phyloP scores from a whole-genome alignment of 2,329 filamentous ascomycete species.

The Aureobasidium musti region DNA sequence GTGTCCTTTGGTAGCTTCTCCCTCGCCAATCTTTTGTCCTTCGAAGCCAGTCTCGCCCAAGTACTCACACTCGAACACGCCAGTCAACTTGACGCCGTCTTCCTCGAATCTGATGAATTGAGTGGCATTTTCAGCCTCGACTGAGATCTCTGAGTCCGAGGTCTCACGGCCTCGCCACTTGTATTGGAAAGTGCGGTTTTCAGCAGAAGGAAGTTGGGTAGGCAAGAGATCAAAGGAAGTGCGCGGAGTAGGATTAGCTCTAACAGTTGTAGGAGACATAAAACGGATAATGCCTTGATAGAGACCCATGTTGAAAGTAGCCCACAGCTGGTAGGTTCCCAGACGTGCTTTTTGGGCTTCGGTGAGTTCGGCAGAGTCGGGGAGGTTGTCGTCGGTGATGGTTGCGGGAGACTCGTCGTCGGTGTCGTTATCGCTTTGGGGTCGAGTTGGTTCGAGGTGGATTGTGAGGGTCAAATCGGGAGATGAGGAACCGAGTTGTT shows the following conservation, averaged over 20 bases:
- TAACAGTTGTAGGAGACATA: conserved; percentile 10
- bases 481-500: not conserved
- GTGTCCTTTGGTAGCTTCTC: not conserved
- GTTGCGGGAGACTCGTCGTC: not conserved
- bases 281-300: conserved; percentile 20
- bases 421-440: conserved; percentile 19
- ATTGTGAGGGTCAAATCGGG: not conserved
- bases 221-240: conserved; percentile 2
- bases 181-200: conserved; percentile 26
- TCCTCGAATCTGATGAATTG: conserved; percentile 21
- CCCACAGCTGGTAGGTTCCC: conserved; percentile 22
- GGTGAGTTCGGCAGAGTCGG: conserved; percentile 1
- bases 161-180: conserved; percentile 21
- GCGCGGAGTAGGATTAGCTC: not conserved
- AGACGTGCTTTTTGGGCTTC: conserved; percentile 3
- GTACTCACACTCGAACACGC: conserved; percentile 21
- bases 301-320: conserved; percentile 16
- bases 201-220: not conserved
- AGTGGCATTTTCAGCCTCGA: not conserved
- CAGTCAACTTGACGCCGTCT: not conserved
- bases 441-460: conserved; percentile 3
- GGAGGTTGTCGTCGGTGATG: not conserved
- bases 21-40: not conserved
- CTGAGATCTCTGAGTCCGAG: not conserved
- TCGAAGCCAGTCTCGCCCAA: conserved; percentile 17